Conservation (phyloP, 2,329 filamentous ascomycete genomes). For the Aspergillus niger region DNA sequence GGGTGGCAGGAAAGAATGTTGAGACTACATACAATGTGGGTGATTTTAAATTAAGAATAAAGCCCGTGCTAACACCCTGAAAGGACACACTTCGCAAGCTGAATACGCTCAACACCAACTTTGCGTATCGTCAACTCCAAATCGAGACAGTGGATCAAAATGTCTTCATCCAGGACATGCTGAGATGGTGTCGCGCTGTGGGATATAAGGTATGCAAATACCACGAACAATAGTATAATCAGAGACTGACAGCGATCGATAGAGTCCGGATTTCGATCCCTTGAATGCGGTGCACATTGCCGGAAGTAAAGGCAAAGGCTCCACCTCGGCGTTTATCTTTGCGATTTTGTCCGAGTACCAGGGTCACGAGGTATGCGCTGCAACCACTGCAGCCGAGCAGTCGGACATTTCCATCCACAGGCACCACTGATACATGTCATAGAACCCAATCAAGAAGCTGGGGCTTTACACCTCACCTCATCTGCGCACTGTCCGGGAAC, state of each 20-base stretch:
- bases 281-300: background rate
- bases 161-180: background rate
- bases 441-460: background rate
- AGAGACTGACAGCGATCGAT: background rate
- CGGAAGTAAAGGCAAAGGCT: constrained; percentile 1
- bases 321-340: constrained; percentile 1
- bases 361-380: background rate
- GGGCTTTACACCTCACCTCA: background rate
- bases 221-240: too few species aligned
- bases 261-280: background rate
- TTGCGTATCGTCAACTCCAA: background rate
- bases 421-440: background rate
- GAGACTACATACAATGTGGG: background rate
- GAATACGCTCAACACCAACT: background rate
- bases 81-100: background rate
- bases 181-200: background rate
- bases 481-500: background rate
- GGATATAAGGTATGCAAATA: background rate
- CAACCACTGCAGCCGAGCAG: background rate
- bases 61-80: too few species aligned
- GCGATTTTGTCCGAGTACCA: constrained; percentile 2
- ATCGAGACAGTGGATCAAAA: background rate
- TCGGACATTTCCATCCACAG: background rate
- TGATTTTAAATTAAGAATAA: too few species aligned
- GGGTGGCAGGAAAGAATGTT: background rate